Evolutionary conservation across 2,329 filamentous ascomycete species (phyloP).

Genomic region (Coniochaeta hoffmannii): DNA sequence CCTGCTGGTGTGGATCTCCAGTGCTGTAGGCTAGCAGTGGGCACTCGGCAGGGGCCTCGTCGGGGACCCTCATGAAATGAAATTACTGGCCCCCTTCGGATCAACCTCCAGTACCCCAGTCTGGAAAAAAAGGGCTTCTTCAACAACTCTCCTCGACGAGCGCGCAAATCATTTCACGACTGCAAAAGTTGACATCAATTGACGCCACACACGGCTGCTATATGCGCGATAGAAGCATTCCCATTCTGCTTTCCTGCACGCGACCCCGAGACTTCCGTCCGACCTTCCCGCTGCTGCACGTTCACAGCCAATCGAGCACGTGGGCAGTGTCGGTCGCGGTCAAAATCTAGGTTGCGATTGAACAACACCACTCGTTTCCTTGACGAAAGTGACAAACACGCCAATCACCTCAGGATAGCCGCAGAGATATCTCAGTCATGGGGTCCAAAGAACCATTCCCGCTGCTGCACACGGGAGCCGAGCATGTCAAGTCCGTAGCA

Average conservation of each 20-base stretch:
- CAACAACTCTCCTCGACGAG: not conserved
- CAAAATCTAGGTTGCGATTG: too few relatives aligned
- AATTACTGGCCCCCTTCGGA: not conserved
- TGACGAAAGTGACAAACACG: not conserved
- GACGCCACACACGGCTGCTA: not conserved
- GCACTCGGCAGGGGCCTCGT: not conserved
- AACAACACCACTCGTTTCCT: too few relatives aligned
- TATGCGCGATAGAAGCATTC: not conserved
- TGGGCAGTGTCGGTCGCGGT: not conserved
- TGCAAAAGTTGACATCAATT: not conserved
- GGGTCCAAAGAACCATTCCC: constrained; percentile 47
- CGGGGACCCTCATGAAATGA: not conserved
- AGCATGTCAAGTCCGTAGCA: constrained; percentile 29
- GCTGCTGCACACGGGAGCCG: constrained; percentile 41
- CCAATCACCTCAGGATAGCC: not conserved
- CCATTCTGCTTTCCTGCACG: not conserved
- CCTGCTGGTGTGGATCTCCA: too few relatives aligned
- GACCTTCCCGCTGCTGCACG: not conserved
- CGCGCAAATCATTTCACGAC: not conserved
- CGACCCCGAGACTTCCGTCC: not conserved
- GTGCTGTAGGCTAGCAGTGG: too few relatives aligned
- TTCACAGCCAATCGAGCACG: not conserved
- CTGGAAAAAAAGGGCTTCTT: not conserved
- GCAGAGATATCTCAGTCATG: constrained; percentile 21
- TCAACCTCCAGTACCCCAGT: not conserved